Evolutionary conservation across 2,329 filamentous ascomycete genomes (phyloP).

Genomic region (Ceratocystis cacaofunesta): DNA sequence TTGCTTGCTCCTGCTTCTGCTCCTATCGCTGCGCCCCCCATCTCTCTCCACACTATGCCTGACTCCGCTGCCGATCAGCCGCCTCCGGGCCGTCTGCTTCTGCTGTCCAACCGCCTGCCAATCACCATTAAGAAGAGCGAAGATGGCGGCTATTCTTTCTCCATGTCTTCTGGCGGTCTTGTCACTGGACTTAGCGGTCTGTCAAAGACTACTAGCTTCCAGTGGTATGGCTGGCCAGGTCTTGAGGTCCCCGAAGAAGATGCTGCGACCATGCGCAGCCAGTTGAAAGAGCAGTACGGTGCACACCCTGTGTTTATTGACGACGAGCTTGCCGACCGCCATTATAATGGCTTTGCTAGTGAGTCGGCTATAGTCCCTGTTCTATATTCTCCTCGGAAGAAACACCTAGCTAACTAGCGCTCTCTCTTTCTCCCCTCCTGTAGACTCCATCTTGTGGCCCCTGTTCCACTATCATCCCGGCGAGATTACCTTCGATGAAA

Average conservation of each 20-base stretch:
- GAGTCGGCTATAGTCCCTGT: slow-evolving; percentile 25
- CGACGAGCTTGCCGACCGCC: slow-evolving; percentile 81
- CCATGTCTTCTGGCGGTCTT: slow-evolving; percentile 91
- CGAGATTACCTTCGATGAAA: slow-evolving; percentile 95
- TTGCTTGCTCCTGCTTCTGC: neutral
- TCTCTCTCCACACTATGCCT: slow-evolving; percentile 24
- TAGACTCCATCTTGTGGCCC: slow-evolving; percentile 95
- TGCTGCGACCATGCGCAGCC: slow-evolving; percentile 55
- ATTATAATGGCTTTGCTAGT: slow-evolving; percentile 98
- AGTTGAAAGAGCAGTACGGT: slow-evolving; percentile 73
- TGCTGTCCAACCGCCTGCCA: slow-evolving; percentile 87
- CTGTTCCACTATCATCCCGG: slow-evolving; percentile 98
- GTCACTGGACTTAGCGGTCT: slow-evolving; percentile 87
- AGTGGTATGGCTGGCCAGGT: slow-evolving; percentile 98
- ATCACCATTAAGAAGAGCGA: slow-evolving; percentile 92
- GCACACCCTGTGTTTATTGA: slow-evolving; percentile 87
- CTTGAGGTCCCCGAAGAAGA: slow-evolving; percentile 80
- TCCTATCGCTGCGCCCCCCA: neutral
- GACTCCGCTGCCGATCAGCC: slow-evolving; percentile 25
- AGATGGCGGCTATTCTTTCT: slow-evolving; percentile 82
- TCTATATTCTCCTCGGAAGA: neutral
- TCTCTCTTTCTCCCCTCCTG: neutral
- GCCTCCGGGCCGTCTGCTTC: slow-evolving; percentile 45
- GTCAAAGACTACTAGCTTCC: slow-evolving; percentile 83
- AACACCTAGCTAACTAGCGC: neutral